These are phyloP conservation scores for Dendryphion nanum DNA, from an alignment of 2,329 filamentous ascomycete species.

Conservation along the genomic window DNA sequence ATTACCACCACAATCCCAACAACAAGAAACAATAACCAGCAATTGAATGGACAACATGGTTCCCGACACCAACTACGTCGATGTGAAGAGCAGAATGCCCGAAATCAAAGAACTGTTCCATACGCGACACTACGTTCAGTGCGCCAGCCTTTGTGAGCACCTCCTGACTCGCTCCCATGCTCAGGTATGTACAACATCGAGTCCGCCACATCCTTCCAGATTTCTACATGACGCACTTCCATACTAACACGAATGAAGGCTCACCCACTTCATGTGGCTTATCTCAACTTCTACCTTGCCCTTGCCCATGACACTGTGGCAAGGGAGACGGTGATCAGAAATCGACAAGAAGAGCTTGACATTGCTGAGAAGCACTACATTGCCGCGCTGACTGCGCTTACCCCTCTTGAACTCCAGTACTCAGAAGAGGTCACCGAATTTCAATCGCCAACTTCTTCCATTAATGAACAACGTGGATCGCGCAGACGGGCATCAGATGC, in stretches of 20 bases:
- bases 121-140: slow-evolving; percentile 37
- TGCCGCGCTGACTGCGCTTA: slow-evolving; percentile 26
- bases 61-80: slow-evolving; percentile 14
- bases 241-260: slow-evolving; percentile 17
- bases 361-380: slow-evolving; percentile 36
- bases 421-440: slow-evolving; percentile 14
- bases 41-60: no score
- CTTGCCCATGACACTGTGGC: slow-evolving; percentile 38
- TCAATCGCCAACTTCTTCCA: slow-evolving; percentile 19
- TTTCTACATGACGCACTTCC: neutral
- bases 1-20: no score
- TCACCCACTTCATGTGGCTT: slow-evolving; percentile 34
- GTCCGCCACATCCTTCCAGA: neutral
- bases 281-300: slow-evolving; percentile 39
- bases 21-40: no score
- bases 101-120: slow-evolving; percentile 32
- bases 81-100: slow-evolving; percentile 23
- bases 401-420: slow-evolving; percentile 9
- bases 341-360: slow-evolving; percentile 29
- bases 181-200: slow-evolving; percentile 23
- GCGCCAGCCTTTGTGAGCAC: slow-evolving; percentile 26
- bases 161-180: slow-evolving; percentile 20
- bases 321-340: slow-evolving; percentile 30
- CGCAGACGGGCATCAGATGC: slow-evolving; percentile 15
- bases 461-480: slow-evolving; percentile 8